phyloP scores from a whole-genome alignment of 176 grass and related monocot species.

The Echinochloa phyllopogon region DNA sequence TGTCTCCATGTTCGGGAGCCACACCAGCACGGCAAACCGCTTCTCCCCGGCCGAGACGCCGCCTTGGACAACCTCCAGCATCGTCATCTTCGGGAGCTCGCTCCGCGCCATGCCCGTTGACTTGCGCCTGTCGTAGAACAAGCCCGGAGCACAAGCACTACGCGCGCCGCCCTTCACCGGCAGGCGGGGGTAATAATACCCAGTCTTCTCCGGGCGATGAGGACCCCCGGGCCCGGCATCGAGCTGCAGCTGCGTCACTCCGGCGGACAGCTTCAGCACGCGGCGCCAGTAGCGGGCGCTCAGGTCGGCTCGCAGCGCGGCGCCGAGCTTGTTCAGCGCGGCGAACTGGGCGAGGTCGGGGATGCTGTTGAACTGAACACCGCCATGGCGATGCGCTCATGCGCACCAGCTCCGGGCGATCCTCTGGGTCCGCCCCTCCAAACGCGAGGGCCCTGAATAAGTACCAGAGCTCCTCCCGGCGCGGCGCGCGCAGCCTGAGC shows the following conservation, averaged over 20 bases:
- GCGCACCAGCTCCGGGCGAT: neutral
- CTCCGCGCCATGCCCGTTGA: neutral
- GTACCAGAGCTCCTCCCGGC: slow-evolving; percentile 19
- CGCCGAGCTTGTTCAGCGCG: neutral
- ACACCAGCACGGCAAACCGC: slow-evolving; percentile 24
- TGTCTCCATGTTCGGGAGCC: slow-evolving; percentile 6
- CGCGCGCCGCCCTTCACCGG: neutral
- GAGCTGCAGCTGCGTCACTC: neutral
- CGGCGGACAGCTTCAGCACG: neutral
- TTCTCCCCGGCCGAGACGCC: neutral
- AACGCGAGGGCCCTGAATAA: neutral
- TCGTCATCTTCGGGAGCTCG: neutral
- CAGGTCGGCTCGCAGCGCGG: neutral
- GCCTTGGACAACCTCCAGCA: neutral
- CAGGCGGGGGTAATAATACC: neutral
- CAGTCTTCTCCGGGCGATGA: neutral
- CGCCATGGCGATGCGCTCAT: slow-evolving; percentile 11
- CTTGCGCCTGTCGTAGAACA: neutral
- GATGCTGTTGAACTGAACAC: neutral
- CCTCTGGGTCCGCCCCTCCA: neutral
- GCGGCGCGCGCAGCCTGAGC: neutral
- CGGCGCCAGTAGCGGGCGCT: neutral
- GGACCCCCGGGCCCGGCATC: too few species aligned
- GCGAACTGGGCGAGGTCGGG: neutral
- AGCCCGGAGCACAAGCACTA: neutral